These are phyloP conservation scores for Clavariopsis aquatica DNA, from an alignment of 495 filamentous ascomycete genomes.

Conservation along the genomic window DNA sequence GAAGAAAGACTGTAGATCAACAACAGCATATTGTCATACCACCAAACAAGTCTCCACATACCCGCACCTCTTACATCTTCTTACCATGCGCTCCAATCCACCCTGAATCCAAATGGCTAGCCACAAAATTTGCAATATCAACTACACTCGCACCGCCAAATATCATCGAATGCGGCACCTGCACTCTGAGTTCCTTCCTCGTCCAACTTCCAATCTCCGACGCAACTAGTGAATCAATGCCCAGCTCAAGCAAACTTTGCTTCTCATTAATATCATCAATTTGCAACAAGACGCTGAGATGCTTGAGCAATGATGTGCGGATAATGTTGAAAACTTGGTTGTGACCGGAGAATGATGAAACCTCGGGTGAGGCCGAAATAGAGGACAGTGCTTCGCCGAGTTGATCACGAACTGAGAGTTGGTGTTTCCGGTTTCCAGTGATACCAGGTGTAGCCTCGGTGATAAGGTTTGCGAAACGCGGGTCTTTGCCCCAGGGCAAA, in stretches of 20 bases:
- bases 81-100: background rate
- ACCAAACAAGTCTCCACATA: too few relatives aligned
- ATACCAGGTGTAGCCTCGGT: too few relatives aligned
- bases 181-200: conserved; percentile 11
- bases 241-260: conserved; percentile 3
- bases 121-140: conserved; percentile 2
- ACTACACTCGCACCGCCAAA: conserved; percentile 1
- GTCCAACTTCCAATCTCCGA: conserved; percentile 22
- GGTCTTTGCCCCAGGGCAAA: too few relatives aligned
- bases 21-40: too few relatives aligned
- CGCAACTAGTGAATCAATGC: conserved; percentile 22
- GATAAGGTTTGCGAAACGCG: too few relatives aligned
- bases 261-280: conserved; percentile 10
- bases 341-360: too few relatives aligned
- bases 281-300: background rate
- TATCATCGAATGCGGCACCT: conserved; percentile 4
- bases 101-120: conserved; percentile 1
- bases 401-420: too few relatives aligned
- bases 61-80: background rate
- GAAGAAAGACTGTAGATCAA: too few relatives aligned
- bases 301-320: background rate
- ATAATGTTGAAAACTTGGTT: too few relatives aligned
- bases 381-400: too few relatives aligned
- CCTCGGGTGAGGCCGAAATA: too few relatives aligned
- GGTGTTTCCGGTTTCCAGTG: too few relatives aligned